phyloP scores from a whole-genome alignment of 202 grass and related monocot genomes.

The Eragrostis tef region DNA sequence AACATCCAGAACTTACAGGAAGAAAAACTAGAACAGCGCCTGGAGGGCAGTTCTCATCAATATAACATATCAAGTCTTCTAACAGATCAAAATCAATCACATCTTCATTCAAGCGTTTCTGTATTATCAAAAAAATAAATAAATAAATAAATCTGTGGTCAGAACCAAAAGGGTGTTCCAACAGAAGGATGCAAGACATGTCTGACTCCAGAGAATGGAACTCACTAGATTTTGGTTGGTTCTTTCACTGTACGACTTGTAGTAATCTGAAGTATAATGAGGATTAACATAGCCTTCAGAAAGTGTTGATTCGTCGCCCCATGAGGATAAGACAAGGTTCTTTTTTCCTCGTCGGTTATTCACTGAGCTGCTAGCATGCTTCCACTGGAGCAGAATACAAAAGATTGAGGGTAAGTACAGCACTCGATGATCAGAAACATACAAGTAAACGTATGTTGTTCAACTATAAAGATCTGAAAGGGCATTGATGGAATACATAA shows the following conservation, averaged over 20 bases:
- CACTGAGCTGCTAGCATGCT: conserved; percentile 73
- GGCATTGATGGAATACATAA: not conserved
- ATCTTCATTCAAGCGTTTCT: conserved; percentile 94
- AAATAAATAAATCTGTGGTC: conserved; percentile 38
- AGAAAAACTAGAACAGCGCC: conserved; percentile 95
- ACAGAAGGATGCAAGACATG: conserved; percentile 11
- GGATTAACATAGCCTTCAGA: conserved; percentile 95
- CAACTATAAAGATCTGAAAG: conserved; percentile 39
- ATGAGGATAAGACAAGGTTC: conserved; percentile 94
- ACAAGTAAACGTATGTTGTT: conserved; percentile 2
- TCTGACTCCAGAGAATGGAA: conserved; percentile 35
- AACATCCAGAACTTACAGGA: conserved; percentile 67
- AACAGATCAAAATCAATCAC: conserved; percentile 94
- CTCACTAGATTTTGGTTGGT: conserved; percentile 91
- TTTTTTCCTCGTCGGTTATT: conserved; percentile 92
- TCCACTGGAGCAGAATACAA: conserved; percentile 57
- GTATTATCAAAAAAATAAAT: conserved; percentile 37
- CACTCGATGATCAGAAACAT: conserved; percentile 30
- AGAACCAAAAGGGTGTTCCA: conserved; percentile 11
- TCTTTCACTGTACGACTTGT: conserved; percentile 76
- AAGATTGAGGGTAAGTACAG: conserved; percentile 23
- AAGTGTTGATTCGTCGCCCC: conserved; percentile 89
- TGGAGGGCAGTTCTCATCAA: conserved; percentile 73
- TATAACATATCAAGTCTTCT: conserved; percentile 97
- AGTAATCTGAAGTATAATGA: conserved; percentile 71